Conservation (phyloP, 306 rosid species). For the Rosa rugosa region DNA sequence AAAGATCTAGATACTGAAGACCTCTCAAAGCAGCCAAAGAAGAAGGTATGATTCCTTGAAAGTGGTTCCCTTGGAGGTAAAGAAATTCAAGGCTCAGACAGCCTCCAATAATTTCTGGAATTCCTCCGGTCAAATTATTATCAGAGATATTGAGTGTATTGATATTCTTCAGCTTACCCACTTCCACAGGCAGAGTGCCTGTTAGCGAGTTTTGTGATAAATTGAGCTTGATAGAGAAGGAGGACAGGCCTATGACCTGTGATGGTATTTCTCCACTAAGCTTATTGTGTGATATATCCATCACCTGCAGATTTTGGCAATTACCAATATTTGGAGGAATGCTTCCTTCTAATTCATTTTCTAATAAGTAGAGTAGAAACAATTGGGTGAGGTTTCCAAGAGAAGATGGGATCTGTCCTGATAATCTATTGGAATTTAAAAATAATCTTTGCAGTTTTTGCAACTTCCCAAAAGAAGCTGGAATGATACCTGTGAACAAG, state of each 20-base stretch:
- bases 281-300: slow-evolving; percentile 10
- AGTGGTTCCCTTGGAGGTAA: slow-evolving; percentile 24
- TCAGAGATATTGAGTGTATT: slow-evolving; percentile 22
- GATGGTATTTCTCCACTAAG: slow-evolving; percentile 35
- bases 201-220: slow-evolving; percentile 35
- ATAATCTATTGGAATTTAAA: slow-evolving; percentile 21
- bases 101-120: slow-evolving; percentile 33
- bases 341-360: slow-evolving; percentile 33
- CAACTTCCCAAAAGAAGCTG: slow-evolving; percentile 27
- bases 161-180: slow-evolving; percentile 16
- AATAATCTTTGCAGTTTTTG: background rate
- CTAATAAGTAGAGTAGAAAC: slow-evolving; percentile 6
- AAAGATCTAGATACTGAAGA: slow-evolving; percentile 32
- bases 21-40: slow-evolving; percentile 32
- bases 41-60: slow-evolving; percentile 36
- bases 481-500: slow-evolving; percentile 28
- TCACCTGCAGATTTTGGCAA: background rate
- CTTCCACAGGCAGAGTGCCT: slow-evolving; percentile 24
- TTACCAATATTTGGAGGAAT: slow-evolving; percentile 31
- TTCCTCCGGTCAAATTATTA: slow-evolving; percentile 28
- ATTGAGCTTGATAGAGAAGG: slow-evolving; percentile 9
- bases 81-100: slow-evolving; percentile 33
- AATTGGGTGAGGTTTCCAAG: slow-evolving; percentile 36
- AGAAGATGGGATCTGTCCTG: slow-evolving; percentile 24
- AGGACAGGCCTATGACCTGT: slow-evolving; percentile 13